Evolutionary conservation across 345 rosid genomes (phyloP).

Genomic region (Adansonia digitata): DNA sequence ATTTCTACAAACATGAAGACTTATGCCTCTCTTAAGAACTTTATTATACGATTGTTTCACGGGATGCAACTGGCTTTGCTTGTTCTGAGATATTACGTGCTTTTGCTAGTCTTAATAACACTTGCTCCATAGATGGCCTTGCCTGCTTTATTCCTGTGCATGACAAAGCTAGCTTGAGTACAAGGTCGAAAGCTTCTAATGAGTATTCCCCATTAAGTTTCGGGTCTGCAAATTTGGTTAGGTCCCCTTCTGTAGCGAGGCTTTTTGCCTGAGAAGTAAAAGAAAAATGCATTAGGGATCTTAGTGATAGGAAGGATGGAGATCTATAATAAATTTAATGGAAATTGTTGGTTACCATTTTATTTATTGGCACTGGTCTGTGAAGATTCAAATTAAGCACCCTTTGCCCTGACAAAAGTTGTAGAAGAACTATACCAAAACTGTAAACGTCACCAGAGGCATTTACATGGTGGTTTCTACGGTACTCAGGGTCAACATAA

Average conservation of each 20-base stretch:
- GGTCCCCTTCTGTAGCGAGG: slow-evolving; percentile 33
- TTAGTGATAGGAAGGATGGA: neutral
- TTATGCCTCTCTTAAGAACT: neutral
- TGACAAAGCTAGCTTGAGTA: slow-evolving; percentile 45
- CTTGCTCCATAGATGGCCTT: slow-evolving; percentile 61
- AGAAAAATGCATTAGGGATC: neutral
- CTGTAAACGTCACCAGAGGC: slow-evolving; percentile 57
- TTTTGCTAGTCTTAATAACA: slow-evolving; percentile 31
- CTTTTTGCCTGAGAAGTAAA: slow-evolving; percentile 35
- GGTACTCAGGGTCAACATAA: slow-evolving; percentile 57
- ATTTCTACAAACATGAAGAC: neutral
- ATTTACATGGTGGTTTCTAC: slow-evolving; percentile 46
- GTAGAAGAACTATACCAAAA: slow-evolving; percentile 55
- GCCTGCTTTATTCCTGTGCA: slow-evolving; percentile 50
- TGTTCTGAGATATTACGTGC: slow-evolving; percentile 34
- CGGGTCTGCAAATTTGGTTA: slow-evolving; percentile 25
- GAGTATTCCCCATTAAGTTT: slow-evolving; percentile 32
- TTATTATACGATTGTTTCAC: neutral
- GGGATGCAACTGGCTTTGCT: slow-evolving; percentile 2
- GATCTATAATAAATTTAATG: neutral
- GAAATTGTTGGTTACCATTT: slow-evolving; percentile 31
- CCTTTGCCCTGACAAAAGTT: slow-evolving; percentile 53
- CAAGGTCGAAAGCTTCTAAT: slow-evolving; percentile 37
- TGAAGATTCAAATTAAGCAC: slow-evolving; percentile 37
- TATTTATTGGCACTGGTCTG: slow-evolving; percentile 40